Evolutionary conservation across 225 moss, liverwort and hornwort species (phyloP), one percentile per base, ranked within the genome.

Genomic region (Bryoerythrophyllum caledonicum): DNA sequence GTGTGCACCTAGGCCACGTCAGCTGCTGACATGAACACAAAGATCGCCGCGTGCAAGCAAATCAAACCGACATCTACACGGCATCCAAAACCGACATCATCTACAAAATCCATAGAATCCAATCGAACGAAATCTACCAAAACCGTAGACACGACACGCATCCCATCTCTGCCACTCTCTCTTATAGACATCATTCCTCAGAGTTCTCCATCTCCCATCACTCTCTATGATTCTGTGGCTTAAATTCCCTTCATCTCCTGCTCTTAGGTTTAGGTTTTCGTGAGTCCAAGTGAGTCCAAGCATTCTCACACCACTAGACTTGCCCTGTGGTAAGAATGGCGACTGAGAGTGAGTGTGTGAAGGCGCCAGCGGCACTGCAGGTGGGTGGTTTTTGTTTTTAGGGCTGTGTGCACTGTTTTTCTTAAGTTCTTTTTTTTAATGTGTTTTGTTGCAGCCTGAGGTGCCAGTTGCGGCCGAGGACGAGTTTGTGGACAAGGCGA

Each of bases 381-480:
- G 83, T 83, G 59, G 30, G 76, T 48, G 59, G 21, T 17, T 10
- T 23, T 17, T 37, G 2, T 2, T 9, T 46, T 41, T 25, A 20
- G 2, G 21, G 27, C n/a, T 64, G 17, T 25, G 54, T 55, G 54
- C 7, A 55, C 21, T 21, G 32, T 34, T n/a, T n/a, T n/a, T n/a
- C n/a, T n/a, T n/a, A n/a, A n/a, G 43, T 40, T 14, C 62, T 48
- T 38, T 4, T 1, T 16, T 28, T 21, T 54, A 38, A 20, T 8
- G 4, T 17, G 34, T 10, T 15, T 40, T 20, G 14, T 61, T 77
- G 49, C 32, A 86, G 86, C 80, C 85, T 52, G 43, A 65, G 32
- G 35, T 27, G 68, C 84, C 82, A 52, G 70, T 85, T 51, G 72
- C 85, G 16, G 88, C 82, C 1, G 76, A 83, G 75, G 52, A 67